These are phyloP conservation scores for Cucurbita argyrosperma DNA, from an alignment of 306 rosid genomes.

Conservation along the genomic window DNA sequence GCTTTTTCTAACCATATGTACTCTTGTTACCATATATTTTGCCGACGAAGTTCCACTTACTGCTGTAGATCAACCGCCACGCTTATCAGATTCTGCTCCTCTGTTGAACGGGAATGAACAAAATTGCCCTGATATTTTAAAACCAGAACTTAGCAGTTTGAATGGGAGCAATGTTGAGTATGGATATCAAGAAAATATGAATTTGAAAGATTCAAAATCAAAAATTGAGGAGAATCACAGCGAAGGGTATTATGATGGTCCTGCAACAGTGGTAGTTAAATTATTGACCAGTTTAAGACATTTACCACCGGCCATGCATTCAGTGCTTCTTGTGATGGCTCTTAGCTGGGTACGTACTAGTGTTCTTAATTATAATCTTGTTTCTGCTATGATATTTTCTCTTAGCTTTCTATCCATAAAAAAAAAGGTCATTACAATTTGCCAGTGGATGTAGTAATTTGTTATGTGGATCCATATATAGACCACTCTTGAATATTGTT, in stretches of 20 bases:
- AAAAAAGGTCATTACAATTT: background rate
- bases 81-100: conserved; percentile 65
- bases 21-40: conserved; percentile 75
- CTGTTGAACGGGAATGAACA: conserved; percentile 54
- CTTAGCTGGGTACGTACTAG: conserved; percentile 73
- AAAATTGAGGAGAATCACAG: conserved; percentile 34
- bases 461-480: conserved; percentile 12
- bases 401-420: background rate
- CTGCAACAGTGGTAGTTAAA: conserved; percentile 87
- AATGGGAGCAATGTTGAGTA: conserved; percentile 20
- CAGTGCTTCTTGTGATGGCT: conserved; percentile 94
- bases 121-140: conserved; percentile 32
- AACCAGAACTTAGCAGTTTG: conserved; percentile 20
- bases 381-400: background rate
- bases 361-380: background rate
- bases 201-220: conserved; percentile 22
- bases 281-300: conserved; percentile 86
- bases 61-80: conserved; percentile 31
- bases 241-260: conserved; percentile 56
- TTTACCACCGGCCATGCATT: conserved; percentile 95
- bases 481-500: conserved; percentile 8
- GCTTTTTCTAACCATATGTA: conserved; percentile 74
- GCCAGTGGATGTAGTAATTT: background rate
- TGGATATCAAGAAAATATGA: conserved; percentile 23
- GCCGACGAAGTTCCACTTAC: conserved; percentile 84